A percentile compares a stretch with the other conserved stretches of the same genome.
These are phyloP conservation scores for Russula abietina DNA, from an alignment of 768 basidiomycete genomes.

Conservation along the genomic window DNA sequence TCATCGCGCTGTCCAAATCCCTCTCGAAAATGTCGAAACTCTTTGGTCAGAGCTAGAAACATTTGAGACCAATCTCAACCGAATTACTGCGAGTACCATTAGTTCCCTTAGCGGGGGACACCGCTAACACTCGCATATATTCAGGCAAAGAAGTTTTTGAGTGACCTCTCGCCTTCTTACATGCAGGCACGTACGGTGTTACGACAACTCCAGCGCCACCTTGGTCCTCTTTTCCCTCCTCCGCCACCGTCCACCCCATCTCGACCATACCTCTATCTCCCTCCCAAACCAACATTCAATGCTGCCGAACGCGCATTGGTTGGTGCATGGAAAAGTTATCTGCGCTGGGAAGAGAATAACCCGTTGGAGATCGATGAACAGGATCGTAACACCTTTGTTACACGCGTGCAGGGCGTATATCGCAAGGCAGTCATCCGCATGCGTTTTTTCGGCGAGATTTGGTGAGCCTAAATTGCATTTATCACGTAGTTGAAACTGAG, in stretches of 20 bases:
- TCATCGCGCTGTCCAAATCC: conserved; percentile 90
- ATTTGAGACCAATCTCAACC: conserved; percentile 85
- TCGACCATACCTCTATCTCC: conserved; percentile 50
- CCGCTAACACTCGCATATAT: neutral
- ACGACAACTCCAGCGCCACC: conserved; percentile 70
- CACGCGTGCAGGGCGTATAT: conserved; percentile 75
- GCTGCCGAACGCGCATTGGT: conserved; percentile 65
- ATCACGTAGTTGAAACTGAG: neutral
- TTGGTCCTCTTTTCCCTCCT: conserved; percentile 53
- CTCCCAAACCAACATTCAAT: conserved; percentile 67
- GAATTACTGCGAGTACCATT: conserved; percentile 55
- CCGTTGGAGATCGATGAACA: conserved; percentile 88
- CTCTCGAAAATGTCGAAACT: conserved; percentile 85
- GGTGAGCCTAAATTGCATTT: conserved; percentile 43
- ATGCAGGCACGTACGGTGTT: conserved; percentile 92
- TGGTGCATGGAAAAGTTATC: conserved; percentile 84
- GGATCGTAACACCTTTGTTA: conserved; percentile 59
- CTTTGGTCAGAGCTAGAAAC: conserved; percentile 93
- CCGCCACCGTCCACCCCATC: conserved; percentile 39
- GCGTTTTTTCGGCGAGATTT: conserved; percentile 93
- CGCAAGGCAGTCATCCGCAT: conserved; percentile 86
- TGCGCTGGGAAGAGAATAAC: conserved; percentile 94
- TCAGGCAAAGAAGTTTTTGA: conserved; percentile 92
- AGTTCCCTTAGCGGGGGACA: neutral
- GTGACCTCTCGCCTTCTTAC: conserved; percentile 85